Evolutionary conservation across 225 moss, liverwort and hornwort species (phyloP), one percentile per base, ranked within the genome.

Genomic region (Rhytidiadelphus loreus): DNA sequence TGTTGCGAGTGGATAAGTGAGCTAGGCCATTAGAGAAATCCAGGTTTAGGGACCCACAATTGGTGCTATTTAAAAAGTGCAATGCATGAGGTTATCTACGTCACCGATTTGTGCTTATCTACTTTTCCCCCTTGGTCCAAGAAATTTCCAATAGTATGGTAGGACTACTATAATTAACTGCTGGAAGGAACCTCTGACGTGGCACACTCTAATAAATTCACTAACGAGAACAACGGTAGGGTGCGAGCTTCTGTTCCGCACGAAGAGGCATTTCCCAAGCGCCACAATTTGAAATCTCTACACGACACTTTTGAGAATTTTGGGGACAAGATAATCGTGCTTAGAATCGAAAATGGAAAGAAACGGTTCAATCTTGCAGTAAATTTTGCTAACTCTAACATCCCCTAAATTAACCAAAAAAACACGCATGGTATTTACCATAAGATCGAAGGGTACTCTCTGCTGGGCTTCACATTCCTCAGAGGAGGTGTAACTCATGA

Each of bases 381-480:
- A 53, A 15, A 84, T 57, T 57, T 69, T n/a, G 70, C 56, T 43
- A 70, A 66, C n/a, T 66, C 53, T 53, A 37, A 30, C 43, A 84
- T 30, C 8, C 32, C 16, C 50, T 17, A 55, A 44, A 70, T 33
- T 41, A 29, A 80, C 69, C 61, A n/a, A 64, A 32, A n/a, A 66
- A 64, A 33, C 52, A 37, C 66, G 74, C 68, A 46, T 23, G 58
- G 29, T 12, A 37, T 39, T 78, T 89, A 98, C 98, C 95, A 97
- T 86, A 65, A 98, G 93, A 90, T 97, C 97, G 57, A 98, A 98
- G 35, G 98, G 97, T 28, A 80, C 81, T 77, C 97, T 94, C 82
- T 95, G 96, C 78, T 97, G 97, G 80, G 94, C 92, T 92, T 93
- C 93, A 76, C 93, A 93, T 91, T 98, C 98, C 91, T 96, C 96